Conservation (phyloP, 75 land plant species). For the Cryptomeria japonica region DNA sequence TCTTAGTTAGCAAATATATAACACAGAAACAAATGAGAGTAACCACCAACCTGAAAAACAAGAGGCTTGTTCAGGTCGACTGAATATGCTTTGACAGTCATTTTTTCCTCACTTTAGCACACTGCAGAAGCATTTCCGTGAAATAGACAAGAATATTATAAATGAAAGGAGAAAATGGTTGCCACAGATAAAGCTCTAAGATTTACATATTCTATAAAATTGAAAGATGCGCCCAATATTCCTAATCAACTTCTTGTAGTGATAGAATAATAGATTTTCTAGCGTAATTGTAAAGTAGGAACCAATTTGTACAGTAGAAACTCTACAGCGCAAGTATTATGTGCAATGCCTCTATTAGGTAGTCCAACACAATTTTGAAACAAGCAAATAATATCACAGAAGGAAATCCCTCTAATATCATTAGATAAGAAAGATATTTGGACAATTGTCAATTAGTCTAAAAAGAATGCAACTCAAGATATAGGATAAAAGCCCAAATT, state of each 20-base stretch:
- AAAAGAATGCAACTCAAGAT: not conserved
- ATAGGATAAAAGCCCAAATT: not conserved
- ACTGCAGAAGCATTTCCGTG: conserved; percentile 11
- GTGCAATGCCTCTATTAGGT: not conserved
- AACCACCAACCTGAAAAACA: conserved; percentile 72
- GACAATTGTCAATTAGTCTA: not conserved
- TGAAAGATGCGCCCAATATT: not conserved
- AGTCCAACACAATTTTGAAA: not conserved
- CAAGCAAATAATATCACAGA: not conserved
- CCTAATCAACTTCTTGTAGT: too few species aligned
- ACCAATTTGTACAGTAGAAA: not conserved
- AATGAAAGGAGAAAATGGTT: not conserved
- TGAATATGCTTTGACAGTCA: conserved; percentile 48
- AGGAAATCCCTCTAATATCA: not conserved
- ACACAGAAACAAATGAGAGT: not conserved
- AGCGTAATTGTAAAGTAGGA: not conserved
- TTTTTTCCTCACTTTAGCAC: conserved; percentile 17
- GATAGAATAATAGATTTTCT: not conserved
- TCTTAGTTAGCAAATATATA: not conserved
- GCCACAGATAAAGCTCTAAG: not conserved
- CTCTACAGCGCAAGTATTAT: not conserved
- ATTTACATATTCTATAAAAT: not conserved
- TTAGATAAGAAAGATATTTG: too few species aligned
- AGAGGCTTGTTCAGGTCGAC: conserved; percentile 84
- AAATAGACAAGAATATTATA: not conserved